These are phyloP conservation scores for Acanthamoeba sp. DNA, from an alignment of 208 protist species.

Conservation along the genomic window DNA sequence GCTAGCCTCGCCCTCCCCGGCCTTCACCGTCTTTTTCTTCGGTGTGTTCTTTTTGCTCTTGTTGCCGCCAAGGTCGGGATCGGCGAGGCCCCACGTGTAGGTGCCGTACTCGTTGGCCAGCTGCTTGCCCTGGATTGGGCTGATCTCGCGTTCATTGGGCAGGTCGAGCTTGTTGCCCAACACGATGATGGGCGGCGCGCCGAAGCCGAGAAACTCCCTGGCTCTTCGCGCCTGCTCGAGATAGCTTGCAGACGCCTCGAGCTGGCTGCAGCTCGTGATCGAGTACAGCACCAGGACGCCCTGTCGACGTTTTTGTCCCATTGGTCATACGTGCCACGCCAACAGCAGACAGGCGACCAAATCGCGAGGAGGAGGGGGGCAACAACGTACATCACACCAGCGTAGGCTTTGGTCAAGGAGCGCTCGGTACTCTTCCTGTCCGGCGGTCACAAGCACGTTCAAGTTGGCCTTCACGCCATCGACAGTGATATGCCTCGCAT, in stretches of 20 bases:
- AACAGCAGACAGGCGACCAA: neutral
- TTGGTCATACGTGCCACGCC: neutral
- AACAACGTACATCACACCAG: neutral
- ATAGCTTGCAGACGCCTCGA: neutral
- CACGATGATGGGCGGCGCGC: neutral
- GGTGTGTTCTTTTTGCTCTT: neutral
- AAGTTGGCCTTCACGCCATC: neutral
- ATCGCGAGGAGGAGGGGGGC: neutral
- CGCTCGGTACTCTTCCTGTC: neutral
- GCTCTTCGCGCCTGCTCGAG: neutral
- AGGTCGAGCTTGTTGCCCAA: conserved; percentile 31
- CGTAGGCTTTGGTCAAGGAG: neutral
- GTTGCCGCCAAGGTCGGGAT: neutral
- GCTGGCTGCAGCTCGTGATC: neutral
- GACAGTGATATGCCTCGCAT: neutral
- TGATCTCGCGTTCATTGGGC: neutral
- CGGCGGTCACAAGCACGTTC: neutral
- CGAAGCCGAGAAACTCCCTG: neutral
- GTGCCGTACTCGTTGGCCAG: neutral
- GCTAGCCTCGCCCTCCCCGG: neutral
- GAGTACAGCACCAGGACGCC: conserved; percentile 2
- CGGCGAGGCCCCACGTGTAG: neutral
- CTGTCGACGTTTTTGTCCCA: neutral
- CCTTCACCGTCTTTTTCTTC: conserved; percentile 27
- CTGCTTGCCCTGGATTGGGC: neutral